Evolutionary conservation across 2,329 filamentous ascomycete species (phyloP).

Genomic region (Tolypocladium pustulatum): DNA sequence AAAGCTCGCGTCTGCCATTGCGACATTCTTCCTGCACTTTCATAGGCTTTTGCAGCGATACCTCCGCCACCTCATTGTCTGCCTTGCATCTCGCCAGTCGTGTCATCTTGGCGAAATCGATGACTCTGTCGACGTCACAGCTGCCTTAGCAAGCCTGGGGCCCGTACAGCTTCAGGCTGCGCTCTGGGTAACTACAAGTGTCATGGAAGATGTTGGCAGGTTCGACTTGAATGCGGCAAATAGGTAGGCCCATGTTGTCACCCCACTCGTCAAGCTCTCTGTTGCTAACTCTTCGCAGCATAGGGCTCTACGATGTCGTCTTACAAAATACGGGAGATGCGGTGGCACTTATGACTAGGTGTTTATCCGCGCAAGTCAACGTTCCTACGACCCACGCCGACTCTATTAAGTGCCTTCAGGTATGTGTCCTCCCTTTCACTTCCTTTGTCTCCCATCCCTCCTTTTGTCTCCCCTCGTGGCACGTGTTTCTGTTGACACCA

Average conservation of each 20-base stretch:
- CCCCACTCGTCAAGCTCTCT: background rate
- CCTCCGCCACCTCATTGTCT: slow-evolving; percentile 48
- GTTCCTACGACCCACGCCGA: slow-evolving; percentile 35
- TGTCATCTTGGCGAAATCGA: slow-evolving; percentile 10
- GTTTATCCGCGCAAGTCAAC: slow-evolving; percentile 19
- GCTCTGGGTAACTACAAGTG: slow-evolving; percentile 48
- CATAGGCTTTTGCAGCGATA: slow-evolving; percentile 57
- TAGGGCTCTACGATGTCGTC: slow-evolving; percentile 27
- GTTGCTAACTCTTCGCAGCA: slow-evolving; percentile 14
- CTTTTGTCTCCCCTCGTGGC: background rate
- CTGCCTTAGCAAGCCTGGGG: slow-evolving; percentile 37
- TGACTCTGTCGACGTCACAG: slow-evolving; percentile 26
- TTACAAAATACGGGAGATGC: slow-evolving; percentile 30
- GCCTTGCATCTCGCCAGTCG: slow-evolving; percentile 29
- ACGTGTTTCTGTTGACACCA: background rate
- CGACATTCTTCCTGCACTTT: slow-evolving; percentile 65
- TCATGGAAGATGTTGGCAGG: slow-evolving; percentile 34
- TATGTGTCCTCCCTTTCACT: slow-evolving; percentile 16
- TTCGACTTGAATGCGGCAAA: slow-evolving; percentile 51
- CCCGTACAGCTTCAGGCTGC: slow-evolving; percentile 40
- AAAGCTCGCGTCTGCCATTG: slow-evolving; percentile 69
- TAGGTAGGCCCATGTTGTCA: slow-evolving; percentile 29
- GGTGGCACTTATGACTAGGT: slow-evolving; percentile 26
- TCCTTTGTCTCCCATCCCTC: too few relatives aligned
- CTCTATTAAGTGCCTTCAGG: slow-evolving; percentile 51